phyloP scores from a whole-genome alignment of 257 asterid species.

The Solanum commersonii region DNA sequence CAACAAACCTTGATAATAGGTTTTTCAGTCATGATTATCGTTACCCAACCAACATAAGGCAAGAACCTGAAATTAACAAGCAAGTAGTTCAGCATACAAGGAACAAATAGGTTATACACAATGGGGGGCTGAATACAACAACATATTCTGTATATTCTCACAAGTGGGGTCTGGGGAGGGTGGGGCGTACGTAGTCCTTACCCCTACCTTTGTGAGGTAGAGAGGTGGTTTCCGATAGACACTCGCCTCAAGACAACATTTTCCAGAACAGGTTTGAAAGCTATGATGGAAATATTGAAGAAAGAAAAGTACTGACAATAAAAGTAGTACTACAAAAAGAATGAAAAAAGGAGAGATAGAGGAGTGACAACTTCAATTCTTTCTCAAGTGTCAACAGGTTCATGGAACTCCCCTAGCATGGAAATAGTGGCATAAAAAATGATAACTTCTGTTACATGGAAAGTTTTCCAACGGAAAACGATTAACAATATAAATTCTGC shows the following conservation, averaged over 20 bases:
- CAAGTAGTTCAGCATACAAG: not conserved
- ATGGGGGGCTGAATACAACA: not conserved
- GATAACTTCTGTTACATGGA: not conserved
- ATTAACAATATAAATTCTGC: not conserved
- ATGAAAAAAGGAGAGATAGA: not conserved
- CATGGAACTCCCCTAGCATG: not conserved
- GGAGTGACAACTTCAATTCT: not conserved
- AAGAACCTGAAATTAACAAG: constrained; percentile 53
- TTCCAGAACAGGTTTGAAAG: not conserved
- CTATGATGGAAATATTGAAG: not conserved
- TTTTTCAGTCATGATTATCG: constrained; percentile 97
- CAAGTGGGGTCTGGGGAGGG: not conserved
- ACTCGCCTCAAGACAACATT: not conserved
- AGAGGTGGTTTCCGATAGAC: not conserved
- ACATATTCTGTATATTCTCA: not conserved
- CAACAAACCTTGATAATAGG: constrained; percentile 84
- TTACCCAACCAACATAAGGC: constrained; percentile 99
- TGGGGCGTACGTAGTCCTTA: not conserved
- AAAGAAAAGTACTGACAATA: not conserved
- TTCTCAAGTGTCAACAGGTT: not conserved
- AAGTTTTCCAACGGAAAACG: not conserved
- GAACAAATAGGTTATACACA: not conserved
- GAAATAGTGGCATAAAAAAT: not conserved
- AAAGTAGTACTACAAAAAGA: not conserved
- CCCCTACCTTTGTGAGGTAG: not conserved